Percentiles rank a stretch among this genome's conserved stretches.
These are phyloP conservation scores for Xylariaceae sp. DNA, from an alignment of 2,329 filamentous ascomycete genomes.

Conservation along the genomic window DNA sequence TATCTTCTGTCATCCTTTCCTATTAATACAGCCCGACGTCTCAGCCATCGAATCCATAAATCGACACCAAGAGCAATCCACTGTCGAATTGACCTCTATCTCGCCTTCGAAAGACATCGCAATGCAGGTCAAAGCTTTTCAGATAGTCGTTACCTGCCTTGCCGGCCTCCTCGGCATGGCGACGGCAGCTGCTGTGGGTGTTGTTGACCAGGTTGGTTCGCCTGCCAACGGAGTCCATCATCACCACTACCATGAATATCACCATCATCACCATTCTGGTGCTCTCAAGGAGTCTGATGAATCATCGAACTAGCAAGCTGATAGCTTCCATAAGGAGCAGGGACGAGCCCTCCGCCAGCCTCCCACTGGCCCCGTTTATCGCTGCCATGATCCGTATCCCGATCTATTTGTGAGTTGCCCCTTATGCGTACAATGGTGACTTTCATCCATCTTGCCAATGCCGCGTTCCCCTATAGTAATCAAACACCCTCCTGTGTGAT, in stretches of 20 bases:
- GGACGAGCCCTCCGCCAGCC: not conserved
- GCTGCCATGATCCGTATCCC: constrained; percentile 21
- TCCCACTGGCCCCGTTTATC: constrained; percentile 17
- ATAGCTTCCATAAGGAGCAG: not conserved
- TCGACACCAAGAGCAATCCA: not conserved
- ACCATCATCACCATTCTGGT: too few relatives aligned
- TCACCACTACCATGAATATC: not conserved
- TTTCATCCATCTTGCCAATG: too few relatives aligned
- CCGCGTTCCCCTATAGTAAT: too few relatives aligned
- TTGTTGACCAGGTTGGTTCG: not conserved
- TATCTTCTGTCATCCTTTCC: not conserved
- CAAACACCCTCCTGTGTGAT: too few relatives aligned
- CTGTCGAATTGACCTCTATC: not conserved
- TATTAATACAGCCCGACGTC: not conserved
- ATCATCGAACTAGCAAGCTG: not conserved
- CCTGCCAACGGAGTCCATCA: not conserved
- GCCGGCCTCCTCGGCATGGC: constrained; percentile 6
- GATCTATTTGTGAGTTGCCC: constrained; percentile 20
- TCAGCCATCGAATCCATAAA: not conserved
- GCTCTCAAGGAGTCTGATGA: too few relatives aligned
- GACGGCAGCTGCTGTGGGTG: constrained; percentile 1
- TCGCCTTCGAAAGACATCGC: not conserved
- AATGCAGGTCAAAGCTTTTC: constrained; percentile 7
- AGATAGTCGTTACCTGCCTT: constrained; percentile 3
- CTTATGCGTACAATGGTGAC: not conserved